Percentiles rank a stretch among this genome's conserved stretches.
These are phyloP conservation scores for Vitellaria paradoxa DNA, from an alignment of 179 eudicot species.

Conservation along the genomic window DNA sequence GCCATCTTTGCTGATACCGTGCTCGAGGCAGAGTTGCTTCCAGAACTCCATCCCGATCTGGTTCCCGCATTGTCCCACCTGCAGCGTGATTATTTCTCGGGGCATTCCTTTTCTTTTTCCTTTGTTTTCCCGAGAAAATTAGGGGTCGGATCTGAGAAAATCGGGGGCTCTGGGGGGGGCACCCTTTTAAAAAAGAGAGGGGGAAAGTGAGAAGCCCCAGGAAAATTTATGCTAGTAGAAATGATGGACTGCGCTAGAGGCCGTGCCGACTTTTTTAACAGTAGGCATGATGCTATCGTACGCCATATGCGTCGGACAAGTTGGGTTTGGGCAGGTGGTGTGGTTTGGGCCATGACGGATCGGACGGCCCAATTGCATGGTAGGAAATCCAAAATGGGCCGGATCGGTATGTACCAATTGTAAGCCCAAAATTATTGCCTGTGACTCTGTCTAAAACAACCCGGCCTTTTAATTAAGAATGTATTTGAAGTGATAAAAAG, in stretches of 20 bases:
- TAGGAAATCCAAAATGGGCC: background rate
- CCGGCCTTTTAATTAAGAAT: too few species aligned
- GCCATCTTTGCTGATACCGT: slow-evolving; percentile 93
- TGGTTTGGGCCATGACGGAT: background rate
- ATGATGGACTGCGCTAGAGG: slow-evolving; percentile 21
- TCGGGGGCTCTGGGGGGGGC: background rate
- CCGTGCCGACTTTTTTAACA: slow-evolving; percentile 6
- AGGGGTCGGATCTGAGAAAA: background rate
- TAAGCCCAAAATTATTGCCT: too few species aligned
- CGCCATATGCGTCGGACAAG: background rate
- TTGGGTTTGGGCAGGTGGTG: background rate
- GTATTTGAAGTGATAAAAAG: too few species aligned
- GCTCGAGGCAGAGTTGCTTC: slow-evolving; percentile 98
- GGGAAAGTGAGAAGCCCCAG: slow-evolving; percentile 3
- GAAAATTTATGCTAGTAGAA: background rate
- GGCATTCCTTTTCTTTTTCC: slow-evolving; percentile 55
- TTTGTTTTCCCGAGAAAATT: background rate
- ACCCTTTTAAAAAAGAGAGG: background rate
- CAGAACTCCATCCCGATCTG: slow-evolving; percentile 99
- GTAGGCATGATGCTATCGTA: background rate
- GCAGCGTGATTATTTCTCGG: too few species aligned
- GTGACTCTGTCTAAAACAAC: too few species aligned
- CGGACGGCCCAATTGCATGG: too few species aligned
- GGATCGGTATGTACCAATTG: too few species aligned
- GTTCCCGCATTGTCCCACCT: slow-evolving; percentile 99